Evolutionary conservation across 2,329 filamentous ascomycete genomes (phyloP), one percentile per base, ranked within the genome.

Genomic region (Fusarium sambucinum): DNA sequence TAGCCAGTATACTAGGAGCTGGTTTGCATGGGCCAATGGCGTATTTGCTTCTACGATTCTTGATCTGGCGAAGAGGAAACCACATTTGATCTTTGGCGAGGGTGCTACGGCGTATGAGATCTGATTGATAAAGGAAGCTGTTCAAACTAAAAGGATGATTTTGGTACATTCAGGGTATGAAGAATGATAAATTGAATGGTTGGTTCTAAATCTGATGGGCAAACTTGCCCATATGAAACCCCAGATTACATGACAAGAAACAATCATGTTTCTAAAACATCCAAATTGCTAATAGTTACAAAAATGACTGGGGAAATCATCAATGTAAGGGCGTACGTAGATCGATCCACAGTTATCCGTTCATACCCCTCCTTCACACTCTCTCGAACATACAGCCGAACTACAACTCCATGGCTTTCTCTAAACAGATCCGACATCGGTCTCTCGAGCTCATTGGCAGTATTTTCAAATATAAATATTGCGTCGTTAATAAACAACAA

Each of bases 1-100:
- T 4, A 63, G 69, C n/a, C 81, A 83, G 23, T 98, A 96, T 78
- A 97, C 95, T 3, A 85, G 94, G 68, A 93, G 91, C 75, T 98
- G 95, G 95, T 98, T 98, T 78, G 93, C 95, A 4, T 98, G 94
- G 96, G 96, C 96, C 13, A 99, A 99, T 73, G 96, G 93, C 1
- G 93, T 99, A 13, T 98, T 97, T 80, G 94, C 95, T 16, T 90
- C 93, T 78, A 97, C 94, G 0, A 93, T 99, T 45, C 81, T 99
- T 52, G 93, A 97, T 81, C 77, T 99, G 53, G 96, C 94, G 2
- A 90, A 91, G 79, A 84, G 95, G 77, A 97, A 97, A 79, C 96
- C 96, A 5, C 88, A 97, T 78, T 78, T 98, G 72, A 85, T 98
- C 38, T 97, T 97, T 77, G 90, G 89, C 16, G 79, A 87, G 47